Percentiles rank a stretch among this genome's conserved stretches.
phyloP scores from a whole-genome alignment of 805 yeast species.

The Candida methanosorbosa region DNA sequence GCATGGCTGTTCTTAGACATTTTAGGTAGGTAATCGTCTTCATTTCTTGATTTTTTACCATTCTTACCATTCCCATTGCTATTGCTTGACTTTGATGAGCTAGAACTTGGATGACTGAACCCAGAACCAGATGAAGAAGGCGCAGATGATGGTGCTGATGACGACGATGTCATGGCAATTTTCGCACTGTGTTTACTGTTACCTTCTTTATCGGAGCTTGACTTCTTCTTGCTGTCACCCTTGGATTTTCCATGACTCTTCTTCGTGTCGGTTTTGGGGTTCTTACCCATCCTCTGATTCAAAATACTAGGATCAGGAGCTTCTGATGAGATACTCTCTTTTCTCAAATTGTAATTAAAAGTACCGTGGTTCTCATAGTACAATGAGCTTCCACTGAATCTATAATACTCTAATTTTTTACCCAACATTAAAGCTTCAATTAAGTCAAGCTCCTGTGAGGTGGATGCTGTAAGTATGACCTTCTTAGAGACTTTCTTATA shows the following conservation, averaged over 20 bases:
- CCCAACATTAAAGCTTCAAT: constrained; percentile 78
- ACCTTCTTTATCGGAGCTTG: background rate
- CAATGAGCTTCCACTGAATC: constrained; percentile 59
- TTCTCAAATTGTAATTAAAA: constrained; percentile 15
- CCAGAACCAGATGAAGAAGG: background rate
- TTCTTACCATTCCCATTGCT: background rate
- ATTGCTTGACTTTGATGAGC: background rate
- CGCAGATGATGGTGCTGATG: background rate
- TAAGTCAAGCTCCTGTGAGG: constrained; percentile 63
- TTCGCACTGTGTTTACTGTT: background rate
- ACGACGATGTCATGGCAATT: too few relatives aligned
- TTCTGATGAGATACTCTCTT: background rate
- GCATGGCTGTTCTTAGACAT: constrained; percentile 23
- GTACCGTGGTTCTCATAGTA: constrained; percentile 25
- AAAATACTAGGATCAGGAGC: background rate
- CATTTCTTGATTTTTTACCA: background rate
- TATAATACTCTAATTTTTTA: constrained; percentile 49
- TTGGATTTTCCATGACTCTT: background rate
- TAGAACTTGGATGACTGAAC: too few relatives aligned
- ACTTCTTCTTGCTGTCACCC: too few relatives aligned
- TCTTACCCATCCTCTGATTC: background rate
- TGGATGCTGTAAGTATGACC: constrained; percentile 45
- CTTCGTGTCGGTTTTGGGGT: background rate
- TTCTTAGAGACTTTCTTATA: constrained; percentile 13
- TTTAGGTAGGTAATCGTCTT: constrained; percentile 23